Percentiles rank a stretch among this genome's conserved stretches.
These are phyloP conservation scores for Alternaria angustiovoidea DNA, from an alignment of 2,329 filamentous ascomycete genomes.

Conservation along the genomic window DNA sequence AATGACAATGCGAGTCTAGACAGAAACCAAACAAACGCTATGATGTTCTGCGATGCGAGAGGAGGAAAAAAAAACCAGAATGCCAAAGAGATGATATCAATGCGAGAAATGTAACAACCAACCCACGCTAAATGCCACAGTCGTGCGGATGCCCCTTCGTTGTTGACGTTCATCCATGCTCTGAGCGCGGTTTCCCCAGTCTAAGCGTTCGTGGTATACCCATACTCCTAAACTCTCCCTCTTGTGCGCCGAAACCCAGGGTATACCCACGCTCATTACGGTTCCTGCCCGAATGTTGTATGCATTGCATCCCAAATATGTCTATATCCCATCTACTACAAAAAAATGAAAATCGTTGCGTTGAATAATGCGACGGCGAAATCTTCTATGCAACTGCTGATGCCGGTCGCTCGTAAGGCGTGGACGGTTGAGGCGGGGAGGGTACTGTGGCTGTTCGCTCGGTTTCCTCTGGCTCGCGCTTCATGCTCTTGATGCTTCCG, in stretches of 20 bases:
- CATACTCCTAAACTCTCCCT: conserved; percentile 6
- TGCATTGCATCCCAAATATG: conserved; percentile 7
- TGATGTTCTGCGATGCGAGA: conserved; percentile 33
- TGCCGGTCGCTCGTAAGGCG: conserved; percentile 18
- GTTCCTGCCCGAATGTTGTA: conserved; percentile 37
- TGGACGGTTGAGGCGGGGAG: conserved; percentile 28
- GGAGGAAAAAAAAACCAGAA: conserved; percentile 22
- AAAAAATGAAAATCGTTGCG: conserved; percentile 8
- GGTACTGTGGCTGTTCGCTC: conserved; percentile 31
- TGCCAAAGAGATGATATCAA: conserved; percentile 30
- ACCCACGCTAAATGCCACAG: conserved; percentile 52
- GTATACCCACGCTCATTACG: conserved; percentile 34
- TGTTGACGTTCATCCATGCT: conserved; percentile 24
- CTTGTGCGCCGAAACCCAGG: conserved; percentile 16
- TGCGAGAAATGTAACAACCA: conserved; percentile 28
- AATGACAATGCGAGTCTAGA: conserved; percentile 28
- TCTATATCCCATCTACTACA: conserved; percentile 4
- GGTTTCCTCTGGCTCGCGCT: conserved; percentile 42
- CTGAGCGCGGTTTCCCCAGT: conserved; percentile 17
- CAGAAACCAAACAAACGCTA: conserved; percentile 32
- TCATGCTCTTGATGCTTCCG: conserved; percentile 47
- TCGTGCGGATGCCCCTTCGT: conserved; percentile 33
- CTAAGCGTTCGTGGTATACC: conserved; percentile 17
- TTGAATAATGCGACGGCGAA: not conserved
- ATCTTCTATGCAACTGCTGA: conserved; percentile 13